These are phyloP conservation scores for Boletales sp. DNA, from an alignment of 768 basidiomycete genomes.

Conservation along the genomic window DNA sequence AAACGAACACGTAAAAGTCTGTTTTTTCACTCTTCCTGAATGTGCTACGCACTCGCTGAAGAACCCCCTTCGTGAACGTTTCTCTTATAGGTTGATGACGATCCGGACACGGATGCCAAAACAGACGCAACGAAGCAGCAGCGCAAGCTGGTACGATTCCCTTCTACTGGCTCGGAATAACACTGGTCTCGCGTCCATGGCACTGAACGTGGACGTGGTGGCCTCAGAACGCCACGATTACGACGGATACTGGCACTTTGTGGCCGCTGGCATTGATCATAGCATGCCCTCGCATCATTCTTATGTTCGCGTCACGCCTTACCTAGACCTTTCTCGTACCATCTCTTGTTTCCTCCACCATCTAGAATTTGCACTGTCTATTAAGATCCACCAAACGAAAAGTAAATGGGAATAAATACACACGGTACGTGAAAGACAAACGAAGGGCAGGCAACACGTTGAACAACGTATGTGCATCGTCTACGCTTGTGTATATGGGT, in stretches of 20 bases:
- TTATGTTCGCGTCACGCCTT: background rate
- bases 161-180: conserved; percentile 30
- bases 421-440: conserved; percentile 20
- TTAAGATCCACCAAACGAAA: conserved; percentile 3
- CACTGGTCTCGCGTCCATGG: conserved; percentile 16
- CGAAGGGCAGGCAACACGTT: background rate
- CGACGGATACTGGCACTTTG: background rate
- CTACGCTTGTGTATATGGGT: conserved; percentile 7
- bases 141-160: conserved; percentile 32
- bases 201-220: background rate
- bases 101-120: background rate
- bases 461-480: background rate
- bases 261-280: background rate
- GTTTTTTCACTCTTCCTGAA: conserved; percentile 6
- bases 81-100: conserved; percentile 9
- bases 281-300: too few relatives aligned
- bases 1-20: conserved; percentile 13
- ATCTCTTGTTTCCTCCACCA: background rate
- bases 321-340: background rate
- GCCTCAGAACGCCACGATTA: background rate
- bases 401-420: conserved; percentile 16
- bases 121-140: background rate
- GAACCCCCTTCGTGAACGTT: background rate
- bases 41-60: conserved; percentile 12
- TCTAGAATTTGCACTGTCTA: conserved; percentile 16